Base-by-base conservation (phyloP, 306 rosid genomes). In the Quercus gilva region DNA sequence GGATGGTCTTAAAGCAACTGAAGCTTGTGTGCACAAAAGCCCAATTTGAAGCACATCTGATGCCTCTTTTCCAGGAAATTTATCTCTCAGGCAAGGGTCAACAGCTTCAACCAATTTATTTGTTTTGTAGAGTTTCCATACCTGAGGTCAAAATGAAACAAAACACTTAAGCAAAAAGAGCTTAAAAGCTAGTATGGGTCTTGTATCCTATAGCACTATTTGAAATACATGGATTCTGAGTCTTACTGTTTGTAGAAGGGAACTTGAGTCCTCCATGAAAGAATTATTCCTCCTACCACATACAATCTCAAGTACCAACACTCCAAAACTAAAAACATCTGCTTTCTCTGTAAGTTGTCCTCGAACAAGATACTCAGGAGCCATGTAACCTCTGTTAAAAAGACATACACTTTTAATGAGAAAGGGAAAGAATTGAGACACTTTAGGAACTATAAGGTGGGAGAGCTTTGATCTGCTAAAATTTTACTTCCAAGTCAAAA, bases 341-440 rank as follows among this genome's bases (percentile, higher is more conserved):
- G 96, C 97, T 79, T 90, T 94, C 20, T 94, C 97, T 2, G 97
- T 94, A 1, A 94, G 94, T 72, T 94, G 96, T 29, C 98, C 98
- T 79, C 93, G 86, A 80, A 85, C 67, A 28, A 94, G 94, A 89
- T 94, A 94, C 79, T 94, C 98, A 0, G 98, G 97, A 56, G 98
- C 98, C 97, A 94, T 94, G 58, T 94, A 94, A 60, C 98, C 98
- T 70, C 98, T 94, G 71, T 20, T 28, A 43, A 26, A 6, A 41
- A 37, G 17, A 23, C 25, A 33, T 1, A 17, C 26, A 51, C 19
- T 70, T 71, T 78, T 33, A 60, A 64, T 52, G 35, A 53, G 23
- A 71, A 17, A 14, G 68, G 53, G 41, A 21, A 14, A 59, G 5
- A 58, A 67, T 67, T 15, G 37, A 29, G 20, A 14, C 41, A 28